Base-by-base conservation (phyloP, 2,329 filamentous ascomycete species). In the Apiospora rasikravindrae region DNA sequence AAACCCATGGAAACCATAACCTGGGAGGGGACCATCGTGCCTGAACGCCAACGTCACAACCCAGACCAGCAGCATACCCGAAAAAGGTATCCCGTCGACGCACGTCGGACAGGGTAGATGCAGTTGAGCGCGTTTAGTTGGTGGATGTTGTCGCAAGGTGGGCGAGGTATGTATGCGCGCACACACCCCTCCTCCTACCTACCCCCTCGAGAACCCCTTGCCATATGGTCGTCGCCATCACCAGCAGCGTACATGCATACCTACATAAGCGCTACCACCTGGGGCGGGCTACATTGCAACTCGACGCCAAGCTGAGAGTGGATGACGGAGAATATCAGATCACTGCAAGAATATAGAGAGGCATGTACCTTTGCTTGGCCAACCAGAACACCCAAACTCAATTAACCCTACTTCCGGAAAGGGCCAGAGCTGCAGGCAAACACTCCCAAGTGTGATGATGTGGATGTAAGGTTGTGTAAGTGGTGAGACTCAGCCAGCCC, bases 1-100 rank as follows among this genome's bases (percentile, higher is more conserved):
- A 40, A 40, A 40, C 40, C 2, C 53, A 37, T 42, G 40, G 10
- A 61, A 61, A 2, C 29, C 19, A 61, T 8, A 37, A 33, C 53
- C 29, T 11, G 57, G 11, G 22, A 37, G 22, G 22, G 33, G 57
- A 64, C 7, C 22, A 40, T 40, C 57, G 33, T 64, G 57, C 33
- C 57, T 64, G 57, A 64, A 64, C 57, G 57, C 33, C 57, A 64
- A 64, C 57, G 57, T 64, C 33, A 40, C 57, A 64, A 64, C 57
- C 57, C 57, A 37, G 22, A 40, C 57, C 22, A 40, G 57, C 57
- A 40, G 29, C 19, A 33, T 37, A 8, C 53, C 57, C 57, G 33
- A n/a, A 64, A 64, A 40, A 64, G 57, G 57, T 8, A 64, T 64
- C 57, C 57, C 57, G 57, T 40, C n/a, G 57, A 64, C 57, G 57